Percentiles rank a stretch among this genome's conserved stretches.
Conservation (phyloP, 805 yeast species). For the Myxozyma neglecta region DNA sequence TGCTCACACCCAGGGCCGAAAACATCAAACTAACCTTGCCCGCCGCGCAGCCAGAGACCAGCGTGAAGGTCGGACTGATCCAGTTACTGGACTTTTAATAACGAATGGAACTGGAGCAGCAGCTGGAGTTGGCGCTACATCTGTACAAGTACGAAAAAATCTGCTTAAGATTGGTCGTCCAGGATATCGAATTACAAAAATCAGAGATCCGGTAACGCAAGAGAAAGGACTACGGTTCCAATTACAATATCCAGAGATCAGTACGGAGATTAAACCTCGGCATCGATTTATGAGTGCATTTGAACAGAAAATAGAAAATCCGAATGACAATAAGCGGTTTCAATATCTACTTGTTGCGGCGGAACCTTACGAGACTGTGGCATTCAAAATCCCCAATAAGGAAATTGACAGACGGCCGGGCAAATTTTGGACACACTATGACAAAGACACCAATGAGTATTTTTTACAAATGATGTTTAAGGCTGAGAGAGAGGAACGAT, state of each 20-base stretch:
- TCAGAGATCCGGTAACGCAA: constrained; percentile 59
- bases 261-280: constrained; percentile 53
- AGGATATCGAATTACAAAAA: constrained; percentile 62
- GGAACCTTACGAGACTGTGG: constrained; percentile 85
- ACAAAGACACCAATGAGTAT: constrained; percentile 63
- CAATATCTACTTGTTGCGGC: constrained; percentile 81
- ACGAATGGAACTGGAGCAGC: constrained; percentile 17
- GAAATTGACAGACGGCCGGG: constrained; percentile 47
- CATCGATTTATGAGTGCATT: constrained; percentile 75
- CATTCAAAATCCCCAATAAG: constrained; percentile 67
- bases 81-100: constrained; percentile 10
- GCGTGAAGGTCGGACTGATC: constrained; percentile 31
- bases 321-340: constrained; percentile 46
- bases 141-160: constrained; percentile 47
- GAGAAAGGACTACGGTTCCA: constrained; percentile 67
- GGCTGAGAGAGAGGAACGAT: constrained; percentile 22
- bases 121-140: constrained; percentile 36
- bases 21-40: constrained; percentile 73
- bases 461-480: constrained; percentile 68
- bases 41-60: constrained; percentile 48
- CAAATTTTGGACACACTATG: constrained; percentile 70
- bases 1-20: constrained; percentile 79
- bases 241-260: constrained; percentile 55
- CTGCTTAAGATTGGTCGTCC: constrained; percentile 73
- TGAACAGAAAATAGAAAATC: constrained; percentile 60